Percentiles rank a stretch among this genome's conserved stretches.
phyloP scores from a whole-genome alignment of 257 asterid species.

The Rhazya stricta region DNA sequence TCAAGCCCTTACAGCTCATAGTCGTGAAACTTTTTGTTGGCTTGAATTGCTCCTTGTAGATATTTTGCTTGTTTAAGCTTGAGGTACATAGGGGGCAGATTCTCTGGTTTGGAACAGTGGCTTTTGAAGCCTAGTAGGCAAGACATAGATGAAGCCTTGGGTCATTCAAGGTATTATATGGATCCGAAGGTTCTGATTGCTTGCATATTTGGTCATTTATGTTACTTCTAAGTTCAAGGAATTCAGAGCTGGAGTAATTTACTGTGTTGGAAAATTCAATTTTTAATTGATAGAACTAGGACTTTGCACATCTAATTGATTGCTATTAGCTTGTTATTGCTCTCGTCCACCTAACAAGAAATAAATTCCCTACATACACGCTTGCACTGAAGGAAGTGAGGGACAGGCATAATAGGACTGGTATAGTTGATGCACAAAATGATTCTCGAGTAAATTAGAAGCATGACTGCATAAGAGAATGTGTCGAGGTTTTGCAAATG shows the following conservation, averaged over 20 bases:
- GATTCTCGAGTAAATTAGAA: no score
- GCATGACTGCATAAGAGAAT: no score
- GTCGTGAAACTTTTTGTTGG: conserved; percentile 5
- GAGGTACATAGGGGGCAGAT: conserved; percentile 15
- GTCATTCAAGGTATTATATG: not conserved
- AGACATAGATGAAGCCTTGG: conserved; percentile 14
- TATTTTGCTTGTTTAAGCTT: conserved; percentile 14
- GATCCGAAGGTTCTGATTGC: conserved; percentile 1
- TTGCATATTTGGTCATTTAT: conserved; percentile 13
- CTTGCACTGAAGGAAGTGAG: not conserved
- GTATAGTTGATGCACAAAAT: not conserved
- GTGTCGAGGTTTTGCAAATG: no score
- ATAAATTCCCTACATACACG: not conserved
- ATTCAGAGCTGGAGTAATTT: conserved; percentile 5
- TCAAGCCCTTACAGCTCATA: not conserved
- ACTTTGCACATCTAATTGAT: not conserved
- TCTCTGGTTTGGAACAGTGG: conserved; percentile 12
- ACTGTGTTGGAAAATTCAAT: conserved; percentile 1
- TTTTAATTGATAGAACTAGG: not conserved
- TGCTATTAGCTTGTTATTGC: not conserved
- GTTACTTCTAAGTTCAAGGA: conserved; percentile 6
- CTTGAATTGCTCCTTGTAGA: conserved; percentile 32
- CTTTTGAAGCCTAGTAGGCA: conserved; percentile 7
- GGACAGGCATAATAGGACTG: not conserved
- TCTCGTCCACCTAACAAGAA: not conserved